Evolutionary conservation across 2,329 filamentous ascomycete genomes (phyloP), one percentile per base, ranked within the genome.

Genomic region (Talaromyces sp.): DNA sequence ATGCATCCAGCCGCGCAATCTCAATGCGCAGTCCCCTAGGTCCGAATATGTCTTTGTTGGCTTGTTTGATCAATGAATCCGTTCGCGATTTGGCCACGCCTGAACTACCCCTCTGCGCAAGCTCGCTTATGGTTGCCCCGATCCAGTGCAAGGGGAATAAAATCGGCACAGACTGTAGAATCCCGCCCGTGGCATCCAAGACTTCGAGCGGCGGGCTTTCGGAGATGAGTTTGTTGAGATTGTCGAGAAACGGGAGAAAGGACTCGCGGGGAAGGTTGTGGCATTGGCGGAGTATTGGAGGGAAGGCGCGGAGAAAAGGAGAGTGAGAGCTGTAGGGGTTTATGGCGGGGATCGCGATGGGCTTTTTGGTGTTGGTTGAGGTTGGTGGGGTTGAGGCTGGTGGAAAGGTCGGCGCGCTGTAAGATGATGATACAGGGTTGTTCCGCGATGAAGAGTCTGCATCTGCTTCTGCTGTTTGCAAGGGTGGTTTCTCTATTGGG

Each of bases 191-290:
- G 17, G 60, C 65, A 6, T 70, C 66, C 21, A 71, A 65, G 0
- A 67, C 67, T 53, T 70, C 64, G 38, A 72, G 63, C 9, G 70
- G 68, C 3, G 70, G 69, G 24, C 64, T 70, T 56, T 58, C 67
- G 10, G 60, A 51, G 32, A 68, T 64, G 11, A 64, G 61, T 27
- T 68, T 65, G 55, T 71, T 72, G 32, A 71, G 58, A 24, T 66
- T 62, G 57, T 71, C 68, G 26, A 71, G 57, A 56, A 71, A 70
- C 8, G 17, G 38, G n/a, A 70, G 55, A 55, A 71, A 60, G 24
- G 24, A 46, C 55, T 60, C 58, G 35, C 50, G 53, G 4, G 58
- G 58, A 13, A 60, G 26, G 50, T 56, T 52, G 58, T 52, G 31
- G n/a, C 41, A 46, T 32, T 60, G 55, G 2, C 43, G 43, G 2